Evolutionary conservation across 164 flowering plant genomes (phyloP), one percentile per base, ranked within the genome.

Genomic region (Magnolia officinalis): DNA sequence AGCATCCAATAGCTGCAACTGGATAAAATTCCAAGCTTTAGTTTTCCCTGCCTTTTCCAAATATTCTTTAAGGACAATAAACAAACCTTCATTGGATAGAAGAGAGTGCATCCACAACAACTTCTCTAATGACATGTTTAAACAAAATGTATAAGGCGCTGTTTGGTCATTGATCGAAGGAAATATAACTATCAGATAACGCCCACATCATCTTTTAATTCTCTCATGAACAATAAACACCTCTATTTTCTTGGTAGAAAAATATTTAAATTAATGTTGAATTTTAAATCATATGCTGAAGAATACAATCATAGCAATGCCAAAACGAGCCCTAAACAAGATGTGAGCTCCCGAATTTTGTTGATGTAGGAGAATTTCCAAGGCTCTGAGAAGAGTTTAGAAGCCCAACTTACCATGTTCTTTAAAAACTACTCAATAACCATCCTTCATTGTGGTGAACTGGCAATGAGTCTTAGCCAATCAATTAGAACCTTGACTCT

Each of bases 1-100:
- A 67, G 83, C 50, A 8, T 83, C 89, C 71, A 76, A 76, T 52
- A 59, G 83, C 72, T 86, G 89, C 63, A 83, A 88, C 94, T 91
- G 88, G 26, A 21, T 18, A 23, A 26, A 19, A 55, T 23, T 72
- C 50, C 49, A 68, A 11, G 37, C 50, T 6, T 21, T 66, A 66
- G 29, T 21, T 66, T 37, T 37, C 0, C 45, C 45, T 37, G 45
- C 45, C 45, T 37, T 63, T 63, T 14, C 21, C 65, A 63, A 16
- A 8, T 63, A 21, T 63, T 61, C 19, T 63, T 63, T 63, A 6
- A 16, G 8, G 21, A 21, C 21, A 21, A 63, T n/a, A 21, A 19
- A 65, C 68, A 65, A 11, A 1, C n/a, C 29, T 11, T 65, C 24
- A 65, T 65, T 19, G n/a, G 45, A 37, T 5, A 37, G 6, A 37